Base-by-base conservation (phyloP, 371 early-diverging fungal genomes). In the Mucor racemosus region DNA sequence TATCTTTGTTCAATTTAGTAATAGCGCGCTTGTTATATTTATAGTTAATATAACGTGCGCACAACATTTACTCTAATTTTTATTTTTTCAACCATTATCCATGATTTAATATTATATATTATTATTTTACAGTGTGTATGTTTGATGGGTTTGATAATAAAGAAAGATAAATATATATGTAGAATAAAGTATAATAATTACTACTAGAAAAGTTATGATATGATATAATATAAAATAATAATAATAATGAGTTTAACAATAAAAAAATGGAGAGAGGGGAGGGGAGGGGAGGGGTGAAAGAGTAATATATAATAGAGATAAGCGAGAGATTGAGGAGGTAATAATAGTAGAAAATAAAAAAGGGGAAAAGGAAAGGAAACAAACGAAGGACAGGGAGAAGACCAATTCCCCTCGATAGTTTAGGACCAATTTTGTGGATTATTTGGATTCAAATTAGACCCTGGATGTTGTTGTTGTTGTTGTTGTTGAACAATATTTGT, bases 351-450 rank as follows among this genome's bases (percentile, higher is more conserved):
- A n/a, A n/a, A n/a, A n/a, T n/a, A n/a, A n/a, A n/a, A n/a, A n/a
- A n/a, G n/a, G n/a, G n/a, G n/a, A n/a, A n/a, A 4, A 36, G 36
- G 9, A 9, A 9, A 36, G 36, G 36, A 6, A 36, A 9, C 4
- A 36, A 36, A 36, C 9, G 36, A 36, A 36, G 36, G 36, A 9
- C 36, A 36, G 9, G 4, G 36, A 4, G 36, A n/a, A n/a, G n/a
- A n/a, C n/a, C 9, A 9, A 6, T 36, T 36, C 36, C 9, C 36
- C 36, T 36, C 9, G 36, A 36, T 15, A 26, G 17, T 26, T 67
- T 39, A 67, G 15, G 67, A 62, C 67, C 67, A 67, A 40, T 46
- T 61, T 62, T 61, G 62, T 7, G 56, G 44, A 15, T 62, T 56
- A 31, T 34, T 34, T 46, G 46, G 46, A 17, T 46, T 46, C 19